Evolutionary conservation across 2,329 filamentous ascomycete genomes (phyloP), one percentile per base, ranked within the genome.

Genomic region (Paracoccidioides lutzii): DNA sequence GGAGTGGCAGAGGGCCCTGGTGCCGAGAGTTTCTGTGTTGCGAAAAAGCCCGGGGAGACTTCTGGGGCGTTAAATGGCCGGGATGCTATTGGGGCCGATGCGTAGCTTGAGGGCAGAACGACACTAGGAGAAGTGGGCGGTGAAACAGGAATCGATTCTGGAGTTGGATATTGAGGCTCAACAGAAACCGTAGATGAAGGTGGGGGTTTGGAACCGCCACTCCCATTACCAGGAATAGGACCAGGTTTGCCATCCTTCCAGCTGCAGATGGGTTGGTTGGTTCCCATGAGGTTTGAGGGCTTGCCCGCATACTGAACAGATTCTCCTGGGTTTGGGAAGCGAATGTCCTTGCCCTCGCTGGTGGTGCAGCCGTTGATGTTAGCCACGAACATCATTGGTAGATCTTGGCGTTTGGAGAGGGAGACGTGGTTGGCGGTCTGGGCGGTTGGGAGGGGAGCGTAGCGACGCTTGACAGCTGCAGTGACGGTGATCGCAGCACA

Each of bases 311-410:
- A 71, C 55, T 83, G 77, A 3, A 82, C 74, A 2, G 76, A 78
- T 0, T 74, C 59, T 51, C 88, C 88, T 0, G 87, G 79, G 60
- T 86, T 73, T 6, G 85, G 84, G 74, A 84, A 91, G n/a, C 74
- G 67, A 59, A 86, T 75, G 61, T 89, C 82, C 3, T 72, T 66
- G 14, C 67, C 65, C 42, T 82, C 78, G 0, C 62, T 64, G 10
- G 82, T 85, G 0, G 52, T 65, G 71, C 85, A 89, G 43, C 70
- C 71, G 56, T 78, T 77, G 58, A 90, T 73, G 71, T 93, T 94
- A 63, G 86, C 84, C 0, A 84, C 77, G 54, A 90, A 84, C 81
- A 94, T 85, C 56, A 83, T 75, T 0, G 89, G 88, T 10, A 94
- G 83, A 0, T 72, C 68, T 42, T 80, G 67, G 59, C 84, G 79